Evolutionary conservation across 306 rosid genomes (phyloP).

Genomic region (Lupinus albus): DNA sequence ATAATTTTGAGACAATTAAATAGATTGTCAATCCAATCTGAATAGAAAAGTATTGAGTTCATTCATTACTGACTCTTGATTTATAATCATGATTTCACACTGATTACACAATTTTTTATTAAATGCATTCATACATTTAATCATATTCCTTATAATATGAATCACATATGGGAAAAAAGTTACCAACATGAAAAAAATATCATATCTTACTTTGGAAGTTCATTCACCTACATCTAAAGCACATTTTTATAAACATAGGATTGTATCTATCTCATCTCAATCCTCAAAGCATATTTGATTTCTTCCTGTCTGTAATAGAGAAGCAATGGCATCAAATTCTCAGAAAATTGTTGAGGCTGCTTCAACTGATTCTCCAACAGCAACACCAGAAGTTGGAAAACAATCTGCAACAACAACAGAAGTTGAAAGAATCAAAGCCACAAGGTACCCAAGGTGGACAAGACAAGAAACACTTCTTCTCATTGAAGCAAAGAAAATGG

Average conservation of each 20-base stretch:
- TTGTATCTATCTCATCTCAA: slow-evolving; percentile 22
- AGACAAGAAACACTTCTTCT: slow-evolving; percentile 53
- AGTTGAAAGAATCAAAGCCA: slow-evolving; percentile 40
- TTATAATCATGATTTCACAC: too few relatives aligned
- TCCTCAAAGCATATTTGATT: slow-evolving; percentile 7
- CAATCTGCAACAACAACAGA: slow-evolving; percentile 18
- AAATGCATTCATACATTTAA: too few relatives aligned
- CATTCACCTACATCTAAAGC: slow-evolving; percentile 24
- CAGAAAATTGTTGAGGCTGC: slow-evolving; percentile 38
- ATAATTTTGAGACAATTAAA: too few relatives aligned
- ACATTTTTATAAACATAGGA: slow-evolving; percentile 13
- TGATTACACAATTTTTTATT: too few relatives aligned
- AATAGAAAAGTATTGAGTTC: too few relatives aligned
- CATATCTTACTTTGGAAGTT: slow-evolving; percentile 38
- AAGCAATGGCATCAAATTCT: slow-evolving; percentile 39
- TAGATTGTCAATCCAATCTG: too few relatives aligned
- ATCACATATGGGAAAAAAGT: slow-evolving; percentile 26
- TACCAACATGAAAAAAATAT: slow-evolving; percentile 36
- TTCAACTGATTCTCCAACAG: slow-evolving; percentile 33
- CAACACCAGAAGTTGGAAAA: slow-evolving; percentile 31
- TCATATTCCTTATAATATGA: slow-evolving; percentile 21
- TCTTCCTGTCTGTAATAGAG: slow-evolving; percentile 12
- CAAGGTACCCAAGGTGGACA: slow-evolving; percentile 59
- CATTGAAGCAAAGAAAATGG: slow-evolving; percentile 53
- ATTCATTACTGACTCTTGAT: too few relatives aligned